Evolutionary conservation across 108 stramenopile genomes (phyloP).

Genomic region (Halocafeteria seosinensis): DNA sequence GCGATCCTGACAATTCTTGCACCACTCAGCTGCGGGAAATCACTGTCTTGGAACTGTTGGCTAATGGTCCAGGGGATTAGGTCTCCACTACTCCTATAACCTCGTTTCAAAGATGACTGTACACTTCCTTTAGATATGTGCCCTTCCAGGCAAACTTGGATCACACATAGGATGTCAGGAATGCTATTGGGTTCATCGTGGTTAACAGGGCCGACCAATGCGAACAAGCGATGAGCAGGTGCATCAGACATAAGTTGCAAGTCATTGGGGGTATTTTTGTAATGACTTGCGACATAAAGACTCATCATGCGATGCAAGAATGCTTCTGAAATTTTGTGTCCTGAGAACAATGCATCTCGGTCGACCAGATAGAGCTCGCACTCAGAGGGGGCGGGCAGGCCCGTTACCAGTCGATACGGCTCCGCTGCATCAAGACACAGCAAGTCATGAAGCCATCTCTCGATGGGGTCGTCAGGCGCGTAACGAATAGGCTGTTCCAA

Average conservation of each 20-base stretch:
- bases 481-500: conserved; percentile 89
- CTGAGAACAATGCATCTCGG: conserved; percentile 90
- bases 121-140: conserved; percentile 70
- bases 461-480: conserved; percentile 66
- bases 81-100: conserved; percentile 84
- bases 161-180: conserved; percentile 36
- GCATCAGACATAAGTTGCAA: conserved; percentile 94
- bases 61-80: conserved; percentile 97
- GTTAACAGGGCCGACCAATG: conserved; percentile 68
- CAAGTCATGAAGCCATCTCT: conserved; percentile 78
- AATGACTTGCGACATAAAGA: conserved; percentile 91
- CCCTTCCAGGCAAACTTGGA: conserved; percentile 79
- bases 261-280: conserved; percentile 97
- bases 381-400: conserved; percentile 71
- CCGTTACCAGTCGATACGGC: conserved; percentile 28
- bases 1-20: conserved; percentile 90
- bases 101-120: conserved; percentile 69
- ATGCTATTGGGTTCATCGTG: conserved; percentile 11
- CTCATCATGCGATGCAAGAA: conserved; percentile 89
- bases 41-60: conserved; percentile 93
- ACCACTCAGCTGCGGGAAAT: conserved; percentile 77
- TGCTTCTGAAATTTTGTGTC: conserved; percentile 88
- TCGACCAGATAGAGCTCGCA: conserved; percentile 91
- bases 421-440: conserved; percentile 68
- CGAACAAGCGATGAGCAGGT: conserved; percentile 87